phyloP scores from a whole-genome alignment of 1,284 basidiomycete genomes.

The Leccinum pachyderme region DNA sequence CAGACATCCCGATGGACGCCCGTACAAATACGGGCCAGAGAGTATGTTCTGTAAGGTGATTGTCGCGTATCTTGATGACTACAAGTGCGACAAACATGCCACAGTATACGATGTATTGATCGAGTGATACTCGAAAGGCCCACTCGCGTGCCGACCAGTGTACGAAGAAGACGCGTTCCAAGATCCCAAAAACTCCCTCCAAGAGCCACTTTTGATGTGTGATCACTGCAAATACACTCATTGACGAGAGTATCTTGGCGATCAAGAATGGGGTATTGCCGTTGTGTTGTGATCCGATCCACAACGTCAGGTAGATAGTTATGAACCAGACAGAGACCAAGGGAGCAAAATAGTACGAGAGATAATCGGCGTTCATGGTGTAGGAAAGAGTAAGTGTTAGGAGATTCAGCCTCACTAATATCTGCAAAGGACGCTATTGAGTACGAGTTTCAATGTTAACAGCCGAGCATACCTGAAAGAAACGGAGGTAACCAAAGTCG shows the following conservation, averaged over 20 bases:
- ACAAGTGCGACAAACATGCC: conserved; percentile 80
- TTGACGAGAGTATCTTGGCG: conserved; percentile 67
- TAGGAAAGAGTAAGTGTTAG: conserved; percentile 81
- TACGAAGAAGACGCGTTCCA: conserved; percentile 68
- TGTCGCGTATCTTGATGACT: conserved; percentile 74
- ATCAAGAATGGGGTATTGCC: conserved; percentile 66
- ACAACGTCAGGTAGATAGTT: conserved; percentile 81
- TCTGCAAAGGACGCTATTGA: conserved; percentile 39
- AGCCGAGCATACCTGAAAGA: conserved; percentile 53
- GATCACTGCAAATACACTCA: conserved; percentile 60
- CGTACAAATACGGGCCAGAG: conserved; percentile 60
- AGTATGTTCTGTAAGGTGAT: conserved; percentile 66
- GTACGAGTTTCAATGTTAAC: neutral
- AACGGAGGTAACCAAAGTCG: conserved; percentile 76
- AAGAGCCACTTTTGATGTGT: conserved; percentile 67
- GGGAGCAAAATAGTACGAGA: conserved; percentile 86
- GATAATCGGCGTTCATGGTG: conserved; percentile 88
- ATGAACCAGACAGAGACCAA: conserved; percentile 83
- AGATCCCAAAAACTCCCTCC: conserved; percentile 59
- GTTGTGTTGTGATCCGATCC: conserved; percentile 71
- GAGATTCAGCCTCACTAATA: conserved; percentile 80
- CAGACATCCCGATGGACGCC: conserved; percentile 47
- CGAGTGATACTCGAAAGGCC: conserved; percentile 83
- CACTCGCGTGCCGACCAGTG: conserved; percentile 84
- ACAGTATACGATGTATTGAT: conserved; percentile 84